Base-by-base conservation (phyloP, 2,329 filamentous ascomycete genomes). In the Aspergillus viridinutans region DNA sequence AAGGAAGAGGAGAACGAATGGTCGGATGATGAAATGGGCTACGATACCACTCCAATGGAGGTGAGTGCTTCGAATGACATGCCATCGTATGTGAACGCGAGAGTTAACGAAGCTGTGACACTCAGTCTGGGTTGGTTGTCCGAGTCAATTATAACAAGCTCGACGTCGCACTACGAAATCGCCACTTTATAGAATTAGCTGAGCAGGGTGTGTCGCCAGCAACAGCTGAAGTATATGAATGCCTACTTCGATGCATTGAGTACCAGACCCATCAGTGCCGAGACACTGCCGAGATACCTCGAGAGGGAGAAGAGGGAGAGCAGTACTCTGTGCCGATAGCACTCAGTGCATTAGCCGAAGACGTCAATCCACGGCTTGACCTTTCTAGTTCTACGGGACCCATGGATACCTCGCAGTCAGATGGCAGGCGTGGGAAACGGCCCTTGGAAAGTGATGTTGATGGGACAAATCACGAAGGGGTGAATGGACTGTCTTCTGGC, bases 81-180 rank as follows among this genome's bases (percentile, higher is more conserved):
- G 12, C 3, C 29, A 38, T 38, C 9, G 43, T 17, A 57, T 56
- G 32, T 61, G 52, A 61, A 51, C 53, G n/a, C 21, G 26, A 14
- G 9, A 48, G 53, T 54, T 62, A 55, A 61, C 59, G 50, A 58
- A n/a, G 21, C 45, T n/a, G 38, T 56, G 32, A 32, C 1, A 8
- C 20, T 23, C 69, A 95, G 87, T 83, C 85, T 51, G 83, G 89
- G 57, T 79, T 92, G 61, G 81, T 92, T 38, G 79, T 97, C 50
- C 85, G 88, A 28, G 80, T 97, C 54, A 97, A 96, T 69, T 88
- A 90, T 67, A 88, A 92, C 55, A 95, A 93, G 72, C 90, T 91
- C 58, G 80, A 88, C 6, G 90, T 97, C 9, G 86, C 90, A 51
- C 80, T 96, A 61, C 90, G 93, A 56, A 96, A 91, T 66, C 83